Evolutionary conservation across 2,329 filamentous ascomycete genomes (phyloP), one percentile per base, ranked within the genome.

Genomic region (Neofusicoccum ribis): DNA sequence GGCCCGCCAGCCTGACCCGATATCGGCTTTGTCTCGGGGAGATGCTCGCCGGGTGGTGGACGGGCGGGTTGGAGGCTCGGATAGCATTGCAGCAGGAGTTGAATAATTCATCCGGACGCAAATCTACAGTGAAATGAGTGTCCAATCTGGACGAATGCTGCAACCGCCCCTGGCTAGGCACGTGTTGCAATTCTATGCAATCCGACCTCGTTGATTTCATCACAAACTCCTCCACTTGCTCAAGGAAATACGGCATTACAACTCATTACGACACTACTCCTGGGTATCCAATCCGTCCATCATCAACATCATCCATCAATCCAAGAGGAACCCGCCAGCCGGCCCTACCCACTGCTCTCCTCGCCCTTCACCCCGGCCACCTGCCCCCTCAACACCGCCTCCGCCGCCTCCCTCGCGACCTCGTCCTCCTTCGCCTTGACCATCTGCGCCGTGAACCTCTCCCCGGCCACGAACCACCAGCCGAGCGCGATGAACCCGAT

Each of bases 381-480:
- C 12, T 23, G 23, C 23, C 62, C 62, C 34, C 51, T 50, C 62
- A 64, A 17, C 51, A 46, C 63, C 46, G 44, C 43, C 52, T 60
- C 63, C 3, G 47, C 47, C 37, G 39, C 50, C 52, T 52, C 52
- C 44, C 51, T 36, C 37, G 36, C 34, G 15, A 15, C 46, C 65
- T 63, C 54, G 14, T 63, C 54, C 54, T 60, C 63, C 54, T 60
- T 52, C 17, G 66, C 66, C 56, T 77, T 75, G 23, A 74, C 71
- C 69, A 82, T 79, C 43, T 71, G 75, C 62, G 73, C 70, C 5
- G 77, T 78, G 46, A 80, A 82, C 27, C 71, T 70, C 54, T 71
- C 73, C 4, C 79, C 77, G 1, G 74, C 79, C 60, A 81, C 73
- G n/a, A 81, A 59, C 79, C 80, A 83, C 81, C 80, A 82, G 0